phyloP scores from a whole-genome alignment of 2,329 filamentous ascomycete species.

The Colletotrichum tanaceti region DNA sequence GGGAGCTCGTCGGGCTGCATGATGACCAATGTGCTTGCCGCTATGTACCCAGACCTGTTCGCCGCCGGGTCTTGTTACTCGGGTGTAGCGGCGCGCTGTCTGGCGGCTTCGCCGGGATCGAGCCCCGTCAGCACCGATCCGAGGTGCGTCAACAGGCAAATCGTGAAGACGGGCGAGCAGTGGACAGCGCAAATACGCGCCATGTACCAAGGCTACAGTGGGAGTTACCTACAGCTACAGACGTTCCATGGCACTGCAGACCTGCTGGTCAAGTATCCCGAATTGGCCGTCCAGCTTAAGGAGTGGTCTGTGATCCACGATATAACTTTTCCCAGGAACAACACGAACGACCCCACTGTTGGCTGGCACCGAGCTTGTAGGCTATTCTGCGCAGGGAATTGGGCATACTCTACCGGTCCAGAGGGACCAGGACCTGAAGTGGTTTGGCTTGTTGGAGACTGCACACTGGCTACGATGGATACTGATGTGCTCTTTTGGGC shows the following conservation, averaged over 20 bases:
- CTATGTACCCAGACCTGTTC: slow-evolving; percentile 51
- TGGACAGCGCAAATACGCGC: slow-evolving; percentile 58
- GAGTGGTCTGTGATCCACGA: slow-evolving; percentile 42
- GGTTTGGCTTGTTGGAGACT: slow-evolving; percentile 40
- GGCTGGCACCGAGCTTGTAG: slow-evolving; percentile 49
- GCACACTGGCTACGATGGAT: not conserved
- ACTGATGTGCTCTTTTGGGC: slow-evolving; percentile 4
- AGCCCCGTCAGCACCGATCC: slow-evolving; percentile 45
- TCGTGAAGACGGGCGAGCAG: slow-evolving; percentile 52
- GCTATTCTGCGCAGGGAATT: slow-evolving; percentile 47
- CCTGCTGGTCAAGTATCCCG: slow-evolving; percentile 51
- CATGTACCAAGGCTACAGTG: slow-evolving; percentile 49
- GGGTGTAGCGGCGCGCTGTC: slow-evolving; percentile 50
- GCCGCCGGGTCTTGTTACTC: slow-evolving; percentile 49
- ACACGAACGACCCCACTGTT: slow-evolving; percentile 44
- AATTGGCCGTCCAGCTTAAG: slow-evolving; percentile 42
- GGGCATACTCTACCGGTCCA: slow-evolving; percentile 48
- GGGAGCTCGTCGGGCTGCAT: slow-evolving; percentile 52
- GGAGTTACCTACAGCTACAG: slow-evolving; percentile 48
- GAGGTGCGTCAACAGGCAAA: slow-evolving; percentile 56
- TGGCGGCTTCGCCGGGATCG: slow-evolving; percentile 41
- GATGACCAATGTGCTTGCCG: slow-evolving; percentile 52
- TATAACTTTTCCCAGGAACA: slow-evolving; percentile 44
- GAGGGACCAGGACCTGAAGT: slow-evolving; percentile 40
- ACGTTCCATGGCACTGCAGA: slow-evolving; percentile 50